A percentile compares a stretch with the other conserved stretches of the same genome.
phyloP scores from a whole-genome alignment of 2,329 filamentous ascomycete genomes.

The Orbilia quercus region DNA sequence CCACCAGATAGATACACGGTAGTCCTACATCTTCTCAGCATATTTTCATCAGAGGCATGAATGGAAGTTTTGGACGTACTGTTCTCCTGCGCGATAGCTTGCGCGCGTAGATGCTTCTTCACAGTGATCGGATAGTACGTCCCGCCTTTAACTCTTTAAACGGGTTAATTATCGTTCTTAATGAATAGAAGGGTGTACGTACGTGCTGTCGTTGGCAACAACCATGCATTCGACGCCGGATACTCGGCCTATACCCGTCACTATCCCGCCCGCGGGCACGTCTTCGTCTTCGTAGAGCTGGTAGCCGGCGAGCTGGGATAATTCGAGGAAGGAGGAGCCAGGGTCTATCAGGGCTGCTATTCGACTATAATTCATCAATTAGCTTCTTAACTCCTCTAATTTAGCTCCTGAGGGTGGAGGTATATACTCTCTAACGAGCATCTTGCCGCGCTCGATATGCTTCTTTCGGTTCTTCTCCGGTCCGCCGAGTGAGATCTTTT shows the following conservation, averaged over 20 bases:
- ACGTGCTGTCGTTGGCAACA: slow-evolving; percentile 91
- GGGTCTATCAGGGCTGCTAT: slow-evolving; percentile 88
- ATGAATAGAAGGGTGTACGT: no score
- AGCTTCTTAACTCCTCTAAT: neutral
- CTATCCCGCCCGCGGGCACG: slow-evolving; percentile 87
- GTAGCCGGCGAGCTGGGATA: slow-evolving; percentile 90
- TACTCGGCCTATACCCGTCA: slow-evolving; percentile 89
- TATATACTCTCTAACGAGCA: slow-evolving; percentile 81
- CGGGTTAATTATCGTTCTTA: no score
- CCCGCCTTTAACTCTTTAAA: slow-evolving; percentile 80
- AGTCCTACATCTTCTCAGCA: slow-evolving; percentile 63
- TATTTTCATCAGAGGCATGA: slow-evolving; percentile 55
- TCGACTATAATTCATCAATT: slow-evolving; percentile 64
- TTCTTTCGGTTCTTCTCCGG: slow-evolving; percentile 84
- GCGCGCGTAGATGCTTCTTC: slow-evolving; percentile 94
- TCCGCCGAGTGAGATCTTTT: slow-evolving; percentile 79
- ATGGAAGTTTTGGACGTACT: no score
- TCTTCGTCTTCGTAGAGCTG: slow-evolving; percentile 87
- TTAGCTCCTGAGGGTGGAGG: neutral
- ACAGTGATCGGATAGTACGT: slow-evolving; percentile 98
- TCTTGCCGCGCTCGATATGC: slow-evolving; percentile 87
- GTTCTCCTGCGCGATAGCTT: slow-evolving; percentile 91
- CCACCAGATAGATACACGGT: slow-evolving; percentile 92
- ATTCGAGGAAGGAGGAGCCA: slow-evolving; percentile 88
- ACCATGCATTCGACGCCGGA: slow-evolving; percentile 92